Percentiles rank a stretch among this genome's conserved stretches.
These are phyloP conservation scores for Pseudevernia furfuracea DNA, from an alignment of 495 filamentous ascomycete species.

Conservation along the genomic window DNA sequence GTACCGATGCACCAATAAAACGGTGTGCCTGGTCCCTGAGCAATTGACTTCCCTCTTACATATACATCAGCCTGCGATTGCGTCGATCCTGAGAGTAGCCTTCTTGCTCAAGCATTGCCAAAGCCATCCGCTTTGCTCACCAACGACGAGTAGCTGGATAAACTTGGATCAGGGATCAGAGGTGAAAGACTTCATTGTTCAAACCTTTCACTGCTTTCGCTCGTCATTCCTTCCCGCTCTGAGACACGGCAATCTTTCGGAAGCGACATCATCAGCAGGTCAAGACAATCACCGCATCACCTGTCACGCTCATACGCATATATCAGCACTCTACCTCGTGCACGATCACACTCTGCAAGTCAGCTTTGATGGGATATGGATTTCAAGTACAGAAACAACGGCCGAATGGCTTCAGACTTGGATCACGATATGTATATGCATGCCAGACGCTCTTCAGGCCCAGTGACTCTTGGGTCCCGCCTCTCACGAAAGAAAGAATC, in stretches of 20 bases:
- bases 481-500: constrained; percentile 34
- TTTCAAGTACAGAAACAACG: constrained; percentile 13
- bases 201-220: background rate
- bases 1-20: background rate
- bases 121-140: constrained; percentile 8
- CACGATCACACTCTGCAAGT: background rate
- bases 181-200: background rate
- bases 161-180: background rate
- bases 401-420: constrained; percentile 21
- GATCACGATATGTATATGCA: constrained; percentile 23
- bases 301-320: constrained; percentile 3
- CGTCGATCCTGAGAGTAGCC: background rate
- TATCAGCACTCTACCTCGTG: background rate
- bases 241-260: constrained; percentile 3
- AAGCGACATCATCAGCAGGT: constrained; percentile 15
- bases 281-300: constrained; percentile 8
- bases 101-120: background rate
- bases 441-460: constrained; percentile 16
- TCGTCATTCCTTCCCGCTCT: background rate
- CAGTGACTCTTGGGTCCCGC: constrained; percentile 22
- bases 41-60: background rate
- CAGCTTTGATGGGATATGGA: constrained; percentile 14
- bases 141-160: background rate
- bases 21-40: background rate
- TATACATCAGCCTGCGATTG: background rate